Evolutionary conservation across 208 protist species (phyloP), one percentile per base, ranked within the genome.

Genomic region (Herpetomonas tarakana): DNA sequence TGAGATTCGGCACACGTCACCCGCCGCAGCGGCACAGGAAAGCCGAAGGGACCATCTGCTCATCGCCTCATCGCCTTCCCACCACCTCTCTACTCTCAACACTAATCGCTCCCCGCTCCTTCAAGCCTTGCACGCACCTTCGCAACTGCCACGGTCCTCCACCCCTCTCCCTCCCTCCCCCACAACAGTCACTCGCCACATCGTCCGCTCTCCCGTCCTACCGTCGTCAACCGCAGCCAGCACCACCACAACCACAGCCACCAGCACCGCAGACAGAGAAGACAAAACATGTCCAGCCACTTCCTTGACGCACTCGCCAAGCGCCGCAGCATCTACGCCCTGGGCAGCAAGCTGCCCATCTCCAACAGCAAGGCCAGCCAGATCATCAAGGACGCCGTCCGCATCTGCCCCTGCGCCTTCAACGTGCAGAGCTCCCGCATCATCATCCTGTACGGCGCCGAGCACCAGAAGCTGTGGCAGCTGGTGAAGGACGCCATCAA

Each of bases 381-480:
- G 28, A 38, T 64, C 31, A 76, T 88, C 51, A 16, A 79, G 68
- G 52, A 65, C 11, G 57, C 63, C 4, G 59, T 78, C 24, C 76
- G 73, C 19, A 49, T 71, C 29, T 65, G 60, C 44, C 81, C 81
- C 19, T 84, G 67, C 9, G 53, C 74, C 39, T 88, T 88, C 63
- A 83, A 88, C 56, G 65, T 71, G 41, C 75, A 88, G 68, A 77
- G 68, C 28, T 74, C 74, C 21, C 76, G 76, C n/a, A 50, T 62
- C 6, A 56, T 82, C 19, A 78, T 88, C 56, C 64, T 88, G 24
- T 84, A 77, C 62, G 81, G 81, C 26, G 67, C 21, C 21, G 53
- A 75, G 25, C 77, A 83, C 74, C 30, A 72, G 39, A 83, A 81
- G 58, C 61, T 88, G 35, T 88, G 81, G 81, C 47, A 65, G 3